Percentiles rank a stretch among this genome's conserved stretches.
Conservation (phyloP, 495 filamentous ascomycete genomes). For the Lasiosphaeria hispida region DNA sequence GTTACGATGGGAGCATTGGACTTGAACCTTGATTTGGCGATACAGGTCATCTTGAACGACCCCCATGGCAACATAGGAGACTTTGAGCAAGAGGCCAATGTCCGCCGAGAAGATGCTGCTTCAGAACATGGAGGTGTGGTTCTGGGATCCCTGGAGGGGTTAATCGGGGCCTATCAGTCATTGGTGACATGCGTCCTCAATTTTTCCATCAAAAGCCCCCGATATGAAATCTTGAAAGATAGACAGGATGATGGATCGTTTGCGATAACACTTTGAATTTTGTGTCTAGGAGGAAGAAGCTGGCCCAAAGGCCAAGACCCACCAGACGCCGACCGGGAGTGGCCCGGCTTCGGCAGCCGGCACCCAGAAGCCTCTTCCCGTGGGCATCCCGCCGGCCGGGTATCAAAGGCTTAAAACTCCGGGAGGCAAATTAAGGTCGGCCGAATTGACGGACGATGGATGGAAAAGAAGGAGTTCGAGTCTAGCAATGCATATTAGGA, state of each 20-base stretch:
- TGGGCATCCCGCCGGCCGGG: too few species aligned
- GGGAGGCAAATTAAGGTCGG: too few species aligned
- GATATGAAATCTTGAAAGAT: constrained; percentile 16
- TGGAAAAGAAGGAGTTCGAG: neutral
- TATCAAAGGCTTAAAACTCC: too few species aligned
- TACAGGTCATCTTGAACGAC: neutral
- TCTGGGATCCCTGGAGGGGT: neutral
- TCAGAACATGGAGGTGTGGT: neutral
- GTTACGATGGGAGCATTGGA: constrained; percentile 9
- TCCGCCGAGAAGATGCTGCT: neutral
- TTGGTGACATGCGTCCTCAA: constrained; percentile 16
- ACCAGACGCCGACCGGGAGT: neutral
- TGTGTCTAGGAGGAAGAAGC: neutral
- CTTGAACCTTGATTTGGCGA: constrained; percentile 7
- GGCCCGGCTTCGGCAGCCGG: too few species aligned
- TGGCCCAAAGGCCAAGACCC: neutral
- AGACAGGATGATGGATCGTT: constrained; percentile 21
- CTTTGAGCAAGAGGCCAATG: constrained; percentile 5
- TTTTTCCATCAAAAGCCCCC: constrained; percentile 20
- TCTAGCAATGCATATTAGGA: neutral
- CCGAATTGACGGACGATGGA: neutral
- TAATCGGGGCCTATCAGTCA: constrained; percentile 13
- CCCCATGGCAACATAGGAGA: neutral
- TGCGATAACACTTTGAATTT: constrained; percentile 7
- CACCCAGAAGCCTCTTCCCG: too few species aligned